phyloP scores from a whole-genome alignment of 2,329 filamentous ascomycete genomes.

The Knufia fluminis region DNA sequence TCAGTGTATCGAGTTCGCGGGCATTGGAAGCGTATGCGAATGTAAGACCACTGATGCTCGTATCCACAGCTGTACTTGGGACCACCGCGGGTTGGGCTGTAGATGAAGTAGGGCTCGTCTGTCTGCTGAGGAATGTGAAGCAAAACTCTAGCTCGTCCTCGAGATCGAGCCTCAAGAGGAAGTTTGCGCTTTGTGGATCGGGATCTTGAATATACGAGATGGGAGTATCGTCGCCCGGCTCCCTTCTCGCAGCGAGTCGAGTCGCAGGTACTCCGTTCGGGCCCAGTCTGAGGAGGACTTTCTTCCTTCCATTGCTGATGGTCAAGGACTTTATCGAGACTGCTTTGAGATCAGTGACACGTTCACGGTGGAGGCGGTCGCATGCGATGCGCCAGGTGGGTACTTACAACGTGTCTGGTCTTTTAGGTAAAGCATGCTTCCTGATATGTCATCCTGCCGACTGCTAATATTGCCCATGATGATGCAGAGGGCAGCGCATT shows the following conservation, averaged over 20 bases:
- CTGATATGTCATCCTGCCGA: conserved; percentile 63
- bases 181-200: conserved; percentile 48
- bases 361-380: not conserved
- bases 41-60: conserved; percentile 76
- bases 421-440: conserved; percentile 68
- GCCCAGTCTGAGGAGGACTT: conserved; percentile 64
- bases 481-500: conserved; percentile 19
- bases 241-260: conserved; percentile 62
- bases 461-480: conserved; percentile 90
- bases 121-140: conserved; percentile 76
- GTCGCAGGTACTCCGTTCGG: conserved; percentile 85
- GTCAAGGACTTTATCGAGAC: conserved; percentile 79
- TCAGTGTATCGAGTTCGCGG: conserved; percentile 82
- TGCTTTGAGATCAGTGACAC: conserved; percentile 33
- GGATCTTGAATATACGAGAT: conserved; percentile 93
- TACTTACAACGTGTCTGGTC: conserved; percentile 83
- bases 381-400: conserved; percentile 11
- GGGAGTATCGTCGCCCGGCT: conserved; percentile 61
- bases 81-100: conserved; percentile 45
- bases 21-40: conserved; percentile 81
- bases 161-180: conserved; percentile 77
- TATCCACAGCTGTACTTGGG: conserved; percentile 48
- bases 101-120: conserved; percentile 37
- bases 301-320: conserved; percentile 70
- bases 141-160: conserved; percentile 89